phyloP scores from a whole-genome alignment of 169 alveolate species.

The Plasmodium vivax region DNA sequence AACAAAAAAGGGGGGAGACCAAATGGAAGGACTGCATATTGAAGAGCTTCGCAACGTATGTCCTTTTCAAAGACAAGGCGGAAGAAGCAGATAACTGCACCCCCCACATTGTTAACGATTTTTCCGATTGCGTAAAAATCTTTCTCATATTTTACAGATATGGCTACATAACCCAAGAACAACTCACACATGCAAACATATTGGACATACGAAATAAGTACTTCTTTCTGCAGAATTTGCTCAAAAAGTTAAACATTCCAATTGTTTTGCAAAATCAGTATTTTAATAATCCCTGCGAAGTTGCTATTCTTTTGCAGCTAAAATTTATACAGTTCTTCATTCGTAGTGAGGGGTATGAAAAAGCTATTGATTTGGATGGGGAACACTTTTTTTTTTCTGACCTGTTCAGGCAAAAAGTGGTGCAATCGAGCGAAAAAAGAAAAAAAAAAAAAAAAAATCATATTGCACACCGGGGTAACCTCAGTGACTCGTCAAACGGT shows the following conservation, averaged over 20 bases:
- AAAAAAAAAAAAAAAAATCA: background rate
- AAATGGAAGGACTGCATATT: background rate
- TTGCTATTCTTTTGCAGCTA: constrained; percentile 65
- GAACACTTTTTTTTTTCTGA: background rate
- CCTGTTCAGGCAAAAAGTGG: constrained; percentile 1
- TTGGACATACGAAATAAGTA: constrained; percentile 26
- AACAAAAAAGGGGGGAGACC: background rate
- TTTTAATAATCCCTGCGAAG: constrained; percentile 66
- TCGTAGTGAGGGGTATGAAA: constrained; percentile 40
- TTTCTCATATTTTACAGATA: constrained; percentile 63
- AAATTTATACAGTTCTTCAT: constrained; percentile 65
- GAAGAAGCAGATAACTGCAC: background rate
- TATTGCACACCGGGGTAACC: background rate
- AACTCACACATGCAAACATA: constrained; percentile 9
- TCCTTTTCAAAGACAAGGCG: constrained; percentile 35
- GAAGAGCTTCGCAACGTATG: constrained; percentile 39
- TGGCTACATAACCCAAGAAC: constrained; percentile 36
- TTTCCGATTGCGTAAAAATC: constrained; percentile 55
- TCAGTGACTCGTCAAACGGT: background rate
- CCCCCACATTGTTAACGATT: constrained; percentile 50
- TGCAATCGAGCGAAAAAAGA: background rate
- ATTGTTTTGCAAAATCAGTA: constrained; percentile 36
- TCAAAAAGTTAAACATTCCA: constrained; percentile 59
- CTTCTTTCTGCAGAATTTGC: constrained; percentile 23
- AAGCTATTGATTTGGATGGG: constrained; percentile 31